Base-by-base conservation (phyloP, 768 basidiomycete genomes). In the Panaeolus papilionaceus region DNA sequence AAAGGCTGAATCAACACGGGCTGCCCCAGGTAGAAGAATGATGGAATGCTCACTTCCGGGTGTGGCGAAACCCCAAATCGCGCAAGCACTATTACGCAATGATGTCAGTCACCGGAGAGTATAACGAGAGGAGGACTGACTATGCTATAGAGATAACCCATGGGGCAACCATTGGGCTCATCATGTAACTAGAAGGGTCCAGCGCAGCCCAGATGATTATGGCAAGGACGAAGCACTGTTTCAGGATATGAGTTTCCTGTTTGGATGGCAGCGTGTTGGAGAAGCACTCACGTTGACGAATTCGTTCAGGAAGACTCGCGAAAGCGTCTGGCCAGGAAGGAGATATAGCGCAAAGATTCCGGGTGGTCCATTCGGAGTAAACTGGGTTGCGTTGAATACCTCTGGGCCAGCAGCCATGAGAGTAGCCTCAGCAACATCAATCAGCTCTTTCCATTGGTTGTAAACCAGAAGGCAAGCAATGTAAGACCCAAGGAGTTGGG, bases 401-500 rank as follows among this genome's bases (percentile, higher is more conserved):
- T 71, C 75, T 38, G 67, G 44, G 14, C 72, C 71, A 12, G 75
- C 76, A n/a, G 73, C 71, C 8, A 42, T 65, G 47, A 82, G 62
- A 3, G 69, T 70, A 16, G 45, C 69, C 68, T 86, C 85, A 18
- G 78, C 74, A 11, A 69, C 64, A 61, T 75, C 70, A 42, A 92
- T 80, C 61, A 83, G 66, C 54, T 84, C 78, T 68, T 84, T 84
- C 80, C 89, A 93, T 70, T 92, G 88, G 5, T 81, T 80, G 73
- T 92, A 92, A 62, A 89, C 74, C 58, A 88, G 67, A 44, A 90
- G 77, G 65, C 84, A 86, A 0, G 88, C 91, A 68, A 92, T 75
- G 69, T 88, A 91, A 12, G 83, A 87, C 4, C 91, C 92, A 4
- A 90, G 69, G 68, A 90, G 82, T 72, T 93, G 92, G 0, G 89